Base-by-base conservation (phyloP, 2,329 filamentous ascomycete species). In the Xylaria sp. region DNA sequence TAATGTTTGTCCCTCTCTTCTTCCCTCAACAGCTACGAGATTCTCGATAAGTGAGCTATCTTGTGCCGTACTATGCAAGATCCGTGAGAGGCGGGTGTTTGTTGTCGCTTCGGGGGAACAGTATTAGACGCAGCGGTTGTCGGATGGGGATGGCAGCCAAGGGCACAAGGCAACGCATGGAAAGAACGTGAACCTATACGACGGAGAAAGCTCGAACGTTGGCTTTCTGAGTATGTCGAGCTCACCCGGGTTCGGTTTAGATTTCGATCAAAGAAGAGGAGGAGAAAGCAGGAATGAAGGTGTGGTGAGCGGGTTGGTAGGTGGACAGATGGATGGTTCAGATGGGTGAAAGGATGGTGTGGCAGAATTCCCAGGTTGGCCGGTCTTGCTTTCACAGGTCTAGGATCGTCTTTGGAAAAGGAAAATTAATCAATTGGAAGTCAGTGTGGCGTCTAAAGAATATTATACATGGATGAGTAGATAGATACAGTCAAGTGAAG, bases 361-460 rank as follows among this genome's bases (percentile, higher is more conserved):
- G 46, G 48, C 58, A 41, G 59, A 63, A 66, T 59, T 48, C 54
- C 55, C 34, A 50, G 20, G 18, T 28, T 28, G 13, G 34, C 31
- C 55, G 34, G 69, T 59, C 20, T 70, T 37, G 63, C 56, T 59
- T 67, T 70, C 64, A 67, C 65, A 13, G 44, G 37, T 44, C 56
- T 64, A 23, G 55, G 12, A 55, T 63, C 20, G 59, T 66, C 44
- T 46, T 59, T 51, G 63, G 69, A 69, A 65, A 70, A 63, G 65
- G 61, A 63, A 67, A 72, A 39, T 62, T 23, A 68, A 46, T 70
- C 65, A 71, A 71, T 72, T 71, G 70, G 72, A 69, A 73, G 67
- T 68, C 63, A 69, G 37, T 52, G 65, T 64, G 71, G 69, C 64
- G 72, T 72, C 65, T 70, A 70, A 70, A 72, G 70, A 73, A 75